phyloP scores from a whole-genome alignment of 441 rosid species.

The Gossypium davidsonii region DNA sequence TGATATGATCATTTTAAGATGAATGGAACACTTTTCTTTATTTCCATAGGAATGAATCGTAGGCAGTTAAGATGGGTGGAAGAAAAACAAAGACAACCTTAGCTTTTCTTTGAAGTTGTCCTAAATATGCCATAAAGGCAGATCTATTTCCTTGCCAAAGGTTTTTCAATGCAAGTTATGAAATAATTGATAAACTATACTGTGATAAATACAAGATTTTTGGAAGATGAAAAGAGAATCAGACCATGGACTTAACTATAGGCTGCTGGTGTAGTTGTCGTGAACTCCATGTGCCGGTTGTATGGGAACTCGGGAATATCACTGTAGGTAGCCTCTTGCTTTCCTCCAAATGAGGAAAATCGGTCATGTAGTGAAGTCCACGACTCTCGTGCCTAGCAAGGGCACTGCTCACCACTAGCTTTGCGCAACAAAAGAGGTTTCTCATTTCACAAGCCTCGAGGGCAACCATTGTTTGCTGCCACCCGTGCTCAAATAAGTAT shows the following conservation, averaged over 20 bases:
- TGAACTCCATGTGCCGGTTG: conserved; percentile 67
- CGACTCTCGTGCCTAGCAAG: conserved; percentile 91
- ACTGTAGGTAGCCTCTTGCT: conserved; percentile 83
- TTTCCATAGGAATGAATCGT: neutral
- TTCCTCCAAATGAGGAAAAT: conserved; percentile 65
- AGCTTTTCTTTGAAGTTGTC: conserved; percentile 11
- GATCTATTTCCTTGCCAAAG: conserved; percentile 11
- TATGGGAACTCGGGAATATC: conserved; percentile 49
- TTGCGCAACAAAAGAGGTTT: conserved; percentile 87
- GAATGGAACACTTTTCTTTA: neutral
- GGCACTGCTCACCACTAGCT: conserved; percentile 89
- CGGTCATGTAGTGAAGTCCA: conserved; percentile 81
- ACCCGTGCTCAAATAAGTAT: conserved; percentile 67
- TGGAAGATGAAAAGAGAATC: neutral
- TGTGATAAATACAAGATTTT: neutral
- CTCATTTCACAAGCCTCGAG: conserved; percentile 94
- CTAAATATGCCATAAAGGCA: neutral
- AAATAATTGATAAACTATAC: conserved; percentile 2
- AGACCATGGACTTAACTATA: conserved; percentile 20
- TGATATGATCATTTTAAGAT: neutral
- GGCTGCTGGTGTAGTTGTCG: conserved; percentile 50
- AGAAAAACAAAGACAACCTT: neutral
- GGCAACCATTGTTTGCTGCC: conserved; percentile 81
- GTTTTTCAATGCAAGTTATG: conserved; percentile 11
- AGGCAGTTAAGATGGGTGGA: neutral